Conservation (phyloP, 1,284 basidiomycete species). For the Cutaneotrichosporon sp. region DNA sequence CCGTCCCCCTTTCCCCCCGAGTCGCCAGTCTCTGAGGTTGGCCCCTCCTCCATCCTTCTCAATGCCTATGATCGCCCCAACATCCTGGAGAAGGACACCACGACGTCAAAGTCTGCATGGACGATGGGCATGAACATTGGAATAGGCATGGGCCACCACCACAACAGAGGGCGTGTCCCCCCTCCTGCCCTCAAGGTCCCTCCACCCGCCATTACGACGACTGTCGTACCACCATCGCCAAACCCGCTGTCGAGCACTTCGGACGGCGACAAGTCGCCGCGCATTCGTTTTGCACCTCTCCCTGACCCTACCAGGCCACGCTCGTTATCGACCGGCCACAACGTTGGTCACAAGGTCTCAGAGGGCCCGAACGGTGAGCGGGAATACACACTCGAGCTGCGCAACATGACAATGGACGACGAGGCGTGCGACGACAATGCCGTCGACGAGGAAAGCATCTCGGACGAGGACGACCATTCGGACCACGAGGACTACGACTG, state of each 20-base stretch:
- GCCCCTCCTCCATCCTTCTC: slow-evolving; percentile 22
- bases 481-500: slow-evolving; percentile 35
- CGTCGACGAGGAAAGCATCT: slow-evolving; percentile 31
- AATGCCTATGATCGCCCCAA: slow-evolving; percentile 13
- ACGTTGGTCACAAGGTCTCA: slow-evolving; percentile 28
- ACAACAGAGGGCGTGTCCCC: background rate
- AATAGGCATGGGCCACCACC: background rate
- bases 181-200: background rate
- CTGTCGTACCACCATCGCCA: slow-evolving; percentile 1
- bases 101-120: background rate
- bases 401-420: slow-evolving; percentile 27
- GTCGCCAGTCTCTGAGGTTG: background rate
- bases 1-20: slow-evolving; percentile 1
- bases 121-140: background rate
- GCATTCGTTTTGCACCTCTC: slow-evolving; percentile 52
- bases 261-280: slow-evolving; percentile 16
- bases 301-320: slow-evolving; percentile 48
- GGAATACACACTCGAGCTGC: slow-evolving; percentile 22
- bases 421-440: slow-evolving; percentile 28
- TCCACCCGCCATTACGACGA: background rate
- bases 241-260: background rate
- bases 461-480: slow-evolving; percentile 34
- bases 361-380: slow-evolving; percentile 24
- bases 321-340: slow-evolving; percentile 46
- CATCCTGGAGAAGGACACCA: slow-evolving; percentile 3